phyloP scores from a whole-genome alignment of 495 filamentous ascomycete genomes.

The Aspergillus heteromorphus region DNA sequence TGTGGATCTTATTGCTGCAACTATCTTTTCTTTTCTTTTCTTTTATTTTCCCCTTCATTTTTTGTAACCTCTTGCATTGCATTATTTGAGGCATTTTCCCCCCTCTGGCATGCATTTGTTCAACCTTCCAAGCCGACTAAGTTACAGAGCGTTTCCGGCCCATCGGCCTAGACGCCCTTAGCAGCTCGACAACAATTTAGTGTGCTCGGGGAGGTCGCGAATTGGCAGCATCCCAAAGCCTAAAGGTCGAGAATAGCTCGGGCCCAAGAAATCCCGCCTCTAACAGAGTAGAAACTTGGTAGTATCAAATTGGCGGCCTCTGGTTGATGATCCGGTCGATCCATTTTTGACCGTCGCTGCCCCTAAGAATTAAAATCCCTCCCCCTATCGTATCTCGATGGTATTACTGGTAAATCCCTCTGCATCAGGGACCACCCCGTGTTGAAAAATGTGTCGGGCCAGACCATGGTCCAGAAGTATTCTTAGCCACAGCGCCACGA shows the following conservation, averaged over 20 bases:
- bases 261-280: neutral
- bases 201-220: neutral
- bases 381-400: neutral
- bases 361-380: neutral
- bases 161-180: slow-evolving; percentile 4
- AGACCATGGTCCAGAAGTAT: neutral
- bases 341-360: neutral
- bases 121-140: slow-evolving; percentile 4
- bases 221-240: neutral
- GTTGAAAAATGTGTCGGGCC: neutral
- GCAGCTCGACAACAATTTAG: neutral
- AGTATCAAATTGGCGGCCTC: neutral
- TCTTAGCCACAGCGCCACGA: neutral
- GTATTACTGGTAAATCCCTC: neutral
- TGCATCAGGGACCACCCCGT: neutral
- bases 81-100: slow-evolving; percentile 16
- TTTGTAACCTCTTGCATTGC: neutral
- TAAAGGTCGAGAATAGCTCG: neutral
- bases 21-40: neutral
- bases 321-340: slow-evolving; percentile 1
- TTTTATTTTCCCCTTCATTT: neutral
- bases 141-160: neutral
- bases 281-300: neutral
- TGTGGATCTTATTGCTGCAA: neutral
- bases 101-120: slow-evolving; percentile 13